These are phyloP conservation scores for Guadua angustifolia DNA, from an alignment of 176 grass and related monocot genomes.

Conservation along the genomic window DNA sequence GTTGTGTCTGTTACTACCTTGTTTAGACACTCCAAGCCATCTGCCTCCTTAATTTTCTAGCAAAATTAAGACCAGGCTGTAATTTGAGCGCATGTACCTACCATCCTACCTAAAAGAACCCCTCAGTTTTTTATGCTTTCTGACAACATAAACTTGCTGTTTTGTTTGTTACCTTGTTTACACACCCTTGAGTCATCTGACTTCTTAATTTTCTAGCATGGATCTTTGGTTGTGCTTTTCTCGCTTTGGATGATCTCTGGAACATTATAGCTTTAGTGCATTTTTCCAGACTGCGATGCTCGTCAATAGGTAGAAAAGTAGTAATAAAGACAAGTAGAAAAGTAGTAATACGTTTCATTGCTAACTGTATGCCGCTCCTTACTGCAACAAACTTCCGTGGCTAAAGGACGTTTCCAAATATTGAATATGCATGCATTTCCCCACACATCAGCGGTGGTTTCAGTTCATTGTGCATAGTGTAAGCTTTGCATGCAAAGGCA, in stretches of 20 bases:
- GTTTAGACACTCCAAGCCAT: background rate
- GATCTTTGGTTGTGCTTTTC: background rate
- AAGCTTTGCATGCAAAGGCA: background rate
- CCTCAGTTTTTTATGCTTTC: background rate
- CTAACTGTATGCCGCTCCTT: background rate
- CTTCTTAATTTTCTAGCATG: background rate
- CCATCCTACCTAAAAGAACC: background rate
- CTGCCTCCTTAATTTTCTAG: background rate
- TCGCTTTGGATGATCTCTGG: background rate
- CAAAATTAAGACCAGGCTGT: background rate
- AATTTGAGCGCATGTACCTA: background rate
- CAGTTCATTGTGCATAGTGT: background rate
- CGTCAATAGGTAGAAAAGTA: background rate
- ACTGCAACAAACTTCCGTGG: background rate
- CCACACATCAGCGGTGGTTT: background rate
- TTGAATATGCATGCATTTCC: background rate
- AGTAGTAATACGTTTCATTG: background rate
- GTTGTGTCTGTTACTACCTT: background rate
- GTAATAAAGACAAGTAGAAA: background rate
- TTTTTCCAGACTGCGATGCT: conserved; percentile 1
- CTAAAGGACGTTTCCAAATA: background rate
- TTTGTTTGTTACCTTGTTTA: conserved; percentile 4
- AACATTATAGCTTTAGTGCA: background rate
- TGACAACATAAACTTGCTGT: background rate
- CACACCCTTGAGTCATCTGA: background rate